Evolutionary conservation across 768 basidiomycete species (phyloP).

Genomic region (Podaxis pistillaris): DNA sequence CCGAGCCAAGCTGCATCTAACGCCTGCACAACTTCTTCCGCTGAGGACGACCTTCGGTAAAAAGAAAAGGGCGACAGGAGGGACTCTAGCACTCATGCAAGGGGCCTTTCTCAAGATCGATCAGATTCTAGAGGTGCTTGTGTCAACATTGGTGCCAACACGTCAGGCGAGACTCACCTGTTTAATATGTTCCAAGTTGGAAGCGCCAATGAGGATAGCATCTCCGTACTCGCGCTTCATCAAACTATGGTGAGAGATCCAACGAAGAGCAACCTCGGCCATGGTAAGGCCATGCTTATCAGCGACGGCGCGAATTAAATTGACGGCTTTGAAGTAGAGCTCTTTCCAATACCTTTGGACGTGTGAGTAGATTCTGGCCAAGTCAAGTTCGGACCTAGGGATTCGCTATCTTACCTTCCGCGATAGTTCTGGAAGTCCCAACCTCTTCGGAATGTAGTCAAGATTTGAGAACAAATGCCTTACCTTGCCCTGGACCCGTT

Average conservation of each 20-base stretch:
- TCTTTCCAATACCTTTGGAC: conserved; percentile 51
- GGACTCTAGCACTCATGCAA: conserved; percentile 34
- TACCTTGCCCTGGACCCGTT: conserved; percentile 45
- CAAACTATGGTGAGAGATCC: conserved; percentile 57
- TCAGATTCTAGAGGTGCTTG: conserved; percentile 35
- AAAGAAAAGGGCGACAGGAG: not conserved
- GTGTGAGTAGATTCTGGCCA: not conserved
- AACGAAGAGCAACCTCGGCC: conserved; percentile 57
- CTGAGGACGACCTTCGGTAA: conserved; percentile 19
- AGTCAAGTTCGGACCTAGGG: conserved; percentile 10
- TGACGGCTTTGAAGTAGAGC: conserved; percentile 48
- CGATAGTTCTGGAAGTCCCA: conserved; percentile 32
- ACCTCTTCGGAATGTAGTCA: not conserved
- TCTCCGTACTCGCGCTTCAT: conserved; percentile 48
- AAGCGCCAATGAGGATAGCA: conserved; percentile 62
- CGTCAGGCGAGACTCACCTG: conserved; percentile 27
- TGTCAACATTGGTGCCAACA: not conserved
- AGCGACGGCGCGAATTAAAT: conserved; percentile 39
- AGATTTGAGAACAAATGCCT: not conserved
- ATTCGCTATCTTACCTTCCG: conserved; percentile 27
- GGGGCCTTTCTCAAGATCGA: conserved; percentile 56
- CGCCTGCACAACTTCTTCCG: conserved; percentile 49
- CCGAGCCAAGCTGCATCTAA: conserved; percentile 52
- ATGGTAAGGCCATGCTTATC: conserved; percentile 45
- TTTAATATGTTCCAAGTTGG: conserved; percentile 54